Conservation (phyloP, 371 early-diverging fungal species). For the Massospora cicadina region DNA sequence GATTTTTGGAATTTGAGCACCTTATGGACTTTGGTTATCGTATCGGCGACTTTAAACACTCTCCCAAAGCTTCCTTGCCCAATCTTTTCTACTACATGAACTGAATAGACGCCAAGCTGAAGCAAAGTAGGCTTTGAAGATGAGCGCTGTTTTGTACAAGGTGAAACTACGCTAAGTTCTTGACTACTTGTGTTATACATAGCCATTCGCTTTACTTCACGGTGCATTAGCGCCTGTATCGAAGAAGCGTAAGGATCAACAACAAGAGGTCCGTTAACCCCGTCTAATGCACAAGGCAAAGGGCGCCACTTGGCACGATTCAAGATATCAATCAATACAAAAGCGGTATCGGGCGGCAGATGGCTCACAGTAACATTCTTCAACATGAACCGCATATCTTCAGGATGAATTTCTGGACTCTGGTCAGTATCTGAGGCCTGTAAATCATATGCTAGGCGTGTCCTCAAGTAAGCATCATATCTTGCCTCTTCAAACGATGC, state of each 20-base stretch:
- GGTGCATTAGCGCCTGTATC: neutral
- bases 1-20: slow-evolving; percentile 13
- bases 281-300: neutral
- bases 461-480: neutral
- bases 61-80: slow-evolving; percentile 7
- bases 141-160: neutral
- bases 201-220: neutral
- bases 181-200: neutral
- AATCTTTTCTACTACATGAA: neutral
- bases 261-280: neutral
- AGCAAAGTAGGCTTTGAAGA: neutral
- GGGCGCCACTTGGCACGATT: neutral
- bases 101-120: neutral
- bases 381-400: neutral
- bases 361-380: neutral
- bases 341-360: neutral
- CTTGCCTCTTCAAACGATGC: neutral
- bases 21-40: neutral
- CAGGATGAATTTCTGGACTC: neutral
- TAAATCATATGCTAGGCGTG: neutral
- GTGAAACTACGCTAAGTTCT: neutral
- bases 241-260: neutral
- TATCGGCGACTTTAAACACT: neutral
- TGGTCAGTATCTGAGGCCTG: neutral
- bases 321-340: too few relatives aligned